These are phyloP conservation scores for Ramaria sp. DNA, from an alignment of 768 basidiomycete species.

Conservation along the genomic window DNA sequence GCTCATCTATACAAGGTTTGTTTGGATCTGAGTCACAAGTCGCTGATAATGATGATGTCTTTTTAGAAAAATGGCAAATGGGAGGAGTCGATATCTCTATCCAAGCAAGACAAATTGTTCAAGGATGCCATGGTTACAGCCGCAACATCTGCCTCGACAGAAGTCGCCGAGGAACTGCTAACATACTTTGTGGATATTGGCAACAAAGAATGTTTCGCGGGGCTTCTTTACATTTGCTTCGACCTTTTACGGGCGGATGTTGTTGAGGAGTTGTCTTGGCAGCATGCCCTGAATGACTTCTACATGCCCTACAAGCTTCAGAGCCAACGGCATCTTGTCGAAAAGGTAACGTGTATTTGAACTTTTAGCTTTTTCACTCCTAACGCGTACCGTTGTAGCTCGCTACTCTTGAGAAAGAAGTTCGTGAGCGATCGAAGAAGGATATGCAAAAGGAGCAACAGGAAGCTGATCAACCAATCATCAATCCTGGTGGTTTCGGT, in stretches of 20 bases:
- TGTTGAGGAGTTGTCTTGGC: constrained; percentile 94
- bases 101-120: constrained; percentile 95
- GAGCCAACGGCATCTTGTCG: constrained; percentile 65
- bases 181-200: constrained; percentile 98
- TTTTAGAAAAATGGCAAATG: constrained; percentile 86
- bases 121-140: constrained; percentile 95
- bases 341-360: constrained; percentile 38
- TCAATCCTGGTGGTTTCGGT: constrained; percentile 70
- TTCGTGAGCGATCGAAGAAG: constrained; percentile 79
- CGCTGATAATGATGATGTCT: neutral
- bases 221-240: constrained; percentile 83
- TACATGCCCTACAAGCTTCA: constrained; percentile 96
- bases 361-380: neutral
- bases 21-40: neutral
- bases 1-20: constrained; percentile 86
- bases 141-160: constrained; percentile 68
- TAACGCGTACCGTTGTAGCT: constrained; percentile 33
- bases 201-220: constrained; percentile 96
- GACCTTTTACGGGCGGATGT: constrained; percentile 90
- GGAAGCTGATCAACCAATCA: constrained; percentile 78
- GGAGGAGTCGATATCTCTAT: constrained; percentile 93
- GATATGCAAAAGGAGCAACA: constrained; percentile 82
- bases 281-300: constrained; percentile 91
- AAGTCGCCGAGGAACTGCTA: constrained; percentile 89
- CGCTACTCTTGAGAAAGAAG: constrained; percentile 74